A percentile compares a stretch with the other conserved stretches of the same genome.
These are phyloP conservation scores for Scheffersomyces illinoinensis DNA, from an alignment of 1,139 yeast species.

Conservation along the genomic window DNA sequence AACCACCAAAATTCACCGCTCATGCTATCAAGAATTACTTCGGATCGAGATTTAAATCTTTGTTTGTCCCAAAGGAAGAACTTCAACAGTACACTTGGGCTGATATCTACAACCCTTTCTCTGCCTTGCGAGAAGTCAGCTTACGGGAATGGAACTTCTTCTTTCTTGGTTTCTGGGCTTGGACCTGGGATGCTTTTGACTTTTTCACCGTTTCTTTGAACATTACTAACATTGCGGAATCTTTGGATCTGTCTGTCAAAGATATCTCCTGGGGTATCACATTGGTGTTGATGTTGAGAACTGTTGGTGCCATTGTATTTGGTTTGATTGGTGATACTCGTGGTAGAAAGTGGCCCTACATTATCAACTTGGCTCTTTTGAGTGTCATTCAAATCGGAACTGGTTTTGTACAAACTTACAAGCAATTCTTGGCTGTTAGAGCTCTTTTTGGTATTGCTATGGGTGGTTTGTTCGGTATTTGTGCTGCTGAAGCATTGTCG, in stretches of 20 bases:
- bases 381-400: slow-evolving; percentile 40
- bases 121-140: slow-evolving; percentile 28
- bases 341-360: slow-evolving; percentile 43
- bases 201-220: slow-evolving; percentile 40
- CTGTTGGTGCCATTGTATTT: slow-evolving; percentile 42
- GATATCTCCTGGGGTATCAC: slow-evolving; percentile 47
- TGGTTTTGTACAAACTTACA: slow-evolving; percentile 39
- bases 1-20: slow-evolving; percentile 32
- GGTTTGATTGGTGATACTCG: slow-evolving; percentile 39
- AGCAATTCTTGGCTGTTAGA: slow-evolving; percentile 40
- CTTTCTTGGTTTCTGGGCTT: slow-evolving; percentile 34
- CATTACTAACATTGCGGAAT: slow-evolving; percentile 29
- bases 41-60: slow-evolving; percentile 30
- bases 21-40: slow-evolving; percentile 26
- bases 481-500: slow-evolving; percentile 40
- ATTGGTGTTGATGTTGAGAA: slow-evolving; percentile 45
- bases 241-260: slow-evolving; percentile 25
- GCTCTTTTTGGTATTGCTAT: slow-evolving; percentile 45
- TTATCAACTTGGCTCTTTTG: slow-evolving; percentile 30
- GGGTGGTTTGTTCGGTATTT: slow-evolving; percentile 45
- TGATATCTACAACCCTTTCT: slow-evolving; percentile 38
- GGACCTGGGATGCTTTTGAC: slow-evolving; percentile 50
- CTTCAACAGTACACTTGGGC: slow-evolving; percentile 24
- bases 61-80: slow-evolving; percentile 34
- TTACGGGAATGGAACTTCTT: slow-evolving; percentile 39